Evolutionary conservation across 2,329 filamentous ascomycete genomes (phyloP), one percentile per base, ranked within the genome.

Genomic region (Bipolaris oryzae): DNA sequence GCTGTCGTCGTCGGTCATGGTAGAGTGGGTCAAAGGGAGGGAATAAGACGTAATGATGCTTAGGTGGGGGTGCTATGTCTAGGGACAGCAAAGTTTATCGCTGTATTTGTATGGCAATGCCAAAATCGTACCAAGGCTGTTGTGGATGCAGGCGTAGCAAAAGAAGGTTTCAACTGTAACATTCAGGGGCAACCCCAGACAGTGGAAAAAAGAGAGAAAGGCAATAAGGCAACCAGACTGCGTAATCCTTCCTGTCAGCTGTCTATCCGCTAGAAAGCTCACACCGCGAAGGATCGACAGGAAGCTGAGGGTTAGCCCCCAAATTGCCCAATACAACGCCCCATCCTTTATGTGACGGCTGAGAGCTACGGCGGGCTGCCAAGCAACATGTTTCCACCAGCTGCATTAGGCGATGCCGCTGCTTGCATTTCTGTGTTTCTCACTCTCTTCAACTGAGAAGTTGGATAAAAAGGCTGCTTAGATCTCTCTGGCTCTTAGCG

Each of bases 1-100:
- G 57, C 41, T 55, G 56, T 20, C 57, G 57, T 60, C 56, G 57
- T 60, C 56, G 20, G 55, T 25, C 62, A 67, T 69, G 6, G 38
- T 60, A 34, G 20, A 23, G 20, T 7, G 13, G 35, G 41, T 20
- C 42, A 33, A n/a, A 13, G 47, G 11, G 20, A 23, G 41, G 13
- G 34, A 23, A 31, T 13, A 15, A 21, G 23, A 41, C 31, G 16
- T 28, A 23, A 35, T 25, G n/a, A 18, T 28, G 13, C 20, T 31
- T 34, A 18, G 43, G 20, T 23, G 15, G 28, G 20, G 1, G 6
- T 37, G 7, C 9, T 34, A 38, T 48, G 11, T 48, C 15, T 3
- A 16, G 20, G 6, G 5, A 38, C 2, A 28, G 16, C n/a, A n/a
- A 25, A 10, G 21, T 13, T 18, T 25, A 25, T 15, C n/a, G 34